Evolutionary conservation across 2,329 filamentous ascomycete genomes (phyloP).

Genomic region (Pseudophaeomoniella oleicola): DNA sequence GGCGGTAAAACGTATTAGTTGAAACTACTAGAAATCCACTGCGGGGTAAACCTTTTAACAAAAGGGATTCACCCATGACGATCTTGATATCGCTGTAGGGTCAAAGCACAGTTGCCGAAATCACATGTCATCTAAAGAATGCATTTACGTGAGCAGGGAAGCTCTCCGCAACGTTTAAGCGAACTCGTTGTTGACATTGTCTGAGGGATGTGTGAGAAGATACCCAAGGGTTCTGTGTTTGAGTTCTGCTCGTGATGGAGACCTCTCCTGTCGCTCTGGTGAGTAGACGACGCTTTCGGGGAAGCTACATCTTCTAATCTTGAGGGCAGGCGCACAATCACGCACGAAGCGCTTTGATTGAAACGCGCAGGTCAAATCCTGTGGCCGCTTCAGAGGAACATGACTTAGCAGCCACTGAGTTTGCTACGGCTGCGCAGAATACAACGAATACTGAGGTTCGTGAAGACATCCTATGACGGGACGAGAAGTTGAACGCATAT

Average conservation of each 20-base stretch:
- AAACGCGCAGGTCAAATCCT: constrained; percentile 52
- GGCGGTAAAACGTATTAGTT: too few relatives aligned
- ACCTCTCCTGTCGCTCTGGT: constrained; percentile 53
- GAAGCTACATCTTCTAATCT: too few relatives aligned
- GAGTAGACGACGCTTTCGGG: too few relatives aligned
- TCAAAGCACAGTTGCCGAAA: too few relatives aligned
- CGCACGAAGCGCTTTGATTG: constrained; percentile 66
- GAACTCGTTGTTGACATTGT: too few relatives aligned
- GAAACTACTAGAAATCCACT: too few relatives aligned
- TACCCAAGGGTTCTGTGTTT: too few relatives aligned
- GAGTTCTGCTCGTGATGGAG: too few relatives aligned
- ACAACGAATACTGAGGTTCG: constrained; percentile 48
- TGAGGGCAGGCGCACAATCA: constrained; percentile 81
- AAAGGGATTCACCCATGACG: background rate
- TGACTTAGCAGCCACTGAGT: constrained; percentile 74
- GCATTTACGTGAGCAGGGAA: too few relatives aligned
- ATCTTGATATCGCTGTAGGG: background rate
- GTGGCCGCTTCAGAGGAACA: constrained; percentile 78
- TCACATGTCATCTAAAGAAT: too few relatives aligned
- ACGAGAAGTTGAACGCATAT: background rate
- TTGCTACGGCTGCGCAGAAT: constrained; percentile 62
- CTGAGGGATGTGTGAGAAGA: too few relatives aligned
- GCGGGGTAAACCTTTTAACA: background rate
- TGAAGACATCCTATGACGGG: constrained; percentile 13
- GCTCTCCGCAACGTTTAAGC: too few relatives aligned